Conservation (phyloP, 306 rosid genomes). For the Quercus agrifolia region DNA sequence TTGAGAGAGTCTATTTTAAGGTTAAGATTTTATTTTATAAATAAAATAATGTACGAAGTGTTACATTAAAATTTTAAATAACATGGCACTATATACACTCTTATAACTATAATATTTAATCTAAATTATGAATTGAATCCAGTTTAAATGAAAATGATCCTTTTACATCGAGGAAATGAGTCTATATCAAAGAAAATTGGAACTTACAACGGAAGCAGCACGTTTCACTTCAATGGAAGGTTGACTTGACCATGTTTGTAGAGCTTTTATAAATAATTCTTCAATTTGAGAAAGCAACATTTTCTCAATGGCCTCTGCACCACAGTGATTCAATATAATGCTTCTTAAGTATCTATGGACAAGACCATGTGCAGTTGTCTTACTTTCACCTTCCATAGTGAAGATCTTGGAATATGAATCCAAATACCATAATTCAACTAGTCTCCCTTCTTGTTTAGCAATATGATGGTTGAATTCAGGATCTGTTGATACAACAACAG, state of each 20-base stretch:
- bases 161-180: not conserved
- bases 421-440: slow-evolving; percentile 32
- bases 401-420: slow-evolving; percentile 31
- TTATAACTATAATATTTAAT: too few species aligned
- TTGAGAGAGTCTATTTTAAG: too few species aligned
- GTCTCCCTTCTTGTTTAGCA: slow-evolving; percentile 33
- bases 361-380: not conserved
- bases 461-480: slow-evolving; percentile 26
- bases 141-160: too few species aligned
- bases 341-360: slow-evolving; percentile 38
- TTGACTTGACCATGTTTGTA: slow-evolving; percentile 30
- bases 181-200: not conserved
- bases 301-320: slow-evolving; percentile 27
- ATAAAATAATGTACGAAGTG: too few species aligned
- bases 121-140: too few species aligned
- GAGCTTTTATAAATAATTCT: slow-evolving; percentile 5
- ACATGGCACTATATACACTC: too few species aligned
- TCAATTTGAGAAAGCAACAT: slow-evolving; percentile 31
- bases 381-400: slow-evolving; percentile 15
- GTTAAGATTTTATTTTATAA: too few species aligned
- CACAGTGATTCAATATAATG: slow-evolving; percentile 29
- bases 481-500: slow-evolving; percentile 29
- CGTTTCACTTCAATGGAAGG: slow-evolving; percentile 36
- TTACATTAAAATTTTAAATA: too few species aligned
- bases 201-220: slow-evolving; percentile 25